phyloP scores from a whole-genome alignment of 1,284 basidiomycete genomes.

The Leccinum fuscescens region DNA sequence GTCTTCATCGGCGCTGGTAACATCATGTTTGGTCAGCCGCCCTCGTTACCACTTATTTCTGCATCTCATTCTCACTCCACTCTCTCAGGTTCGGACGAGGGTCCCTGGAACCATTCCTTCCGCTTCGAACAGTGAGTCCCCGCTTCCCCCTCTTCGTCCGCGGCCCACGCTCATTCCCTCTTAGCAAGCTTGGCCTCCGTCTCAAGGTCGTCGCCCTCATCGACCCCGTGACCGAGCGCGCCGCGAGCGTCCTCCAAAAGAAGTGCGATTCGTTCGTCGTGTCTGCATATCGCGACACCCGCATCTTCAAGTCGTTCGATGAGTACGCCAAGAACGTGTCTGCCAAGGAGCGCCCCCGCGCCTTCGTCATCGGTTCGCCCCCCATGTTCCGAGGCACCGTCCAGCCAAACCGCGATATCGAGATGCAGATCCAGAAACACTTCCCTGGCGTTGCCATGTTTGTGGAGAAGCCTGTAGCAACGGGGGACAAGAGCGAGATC shows the following conservation, averaged over 20 bases:
- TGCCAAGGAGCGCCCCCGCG: slow-evolving; percentile 58
- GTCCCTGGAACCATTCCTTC: slow-evolving; percentile 94
- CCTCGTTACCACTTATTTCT: neutral
- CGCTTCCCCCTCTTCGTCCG: neutral
- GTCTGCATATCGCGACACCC: slow-evolving; percentile 90
- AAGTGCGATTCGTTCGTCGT: slow-evolving; percentile 95
- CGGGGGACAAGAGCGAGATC: slow-evolving; percentile 74
- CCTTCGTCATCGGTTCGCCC: slow-evolving; percentile 89
- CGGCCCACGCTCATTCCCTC: slow-evolving; percentile 14
- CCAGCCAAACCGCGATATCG: slow-evolving; percentile 81
- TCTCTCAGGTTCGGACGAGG: slow-evolving; percentile 37
- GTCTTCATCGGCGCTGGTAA: slow-evolving; percentile 92
- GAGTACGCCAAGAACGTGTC: slow-evolving; percentile 80
- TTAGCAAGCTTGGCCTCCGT: slow-evolving; percentile 91
- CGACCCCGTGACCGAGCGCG: slow-evolving; percentile 86
- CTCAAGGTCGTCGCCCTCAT: slow-evolving; percentile 95
- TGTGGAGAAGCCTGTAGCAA: slow-evolving; percentile 92
- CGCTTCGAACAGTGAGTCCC: slow-evolving; percentile 80
- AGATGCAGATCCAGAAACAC: slow-evolving; percentile 84
- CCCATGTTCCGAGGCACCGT: slow-evolving; percentile 89
- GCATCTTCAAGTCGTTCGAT: slow-evolving; percentile 84
- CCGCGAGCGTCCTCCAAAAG: slow-evolving; percentile 77
- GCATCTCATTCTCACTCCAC: too few species aligned
- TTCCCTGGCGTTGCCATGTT: slow-evolving; percentile 93
- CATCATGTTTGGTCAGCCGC: slow-evolving; percentile 82